Evolutionary conservation across 1,284 basidiomycete genomes (phyloP).

Genomic region (Ganoderma sinense): DNA sequence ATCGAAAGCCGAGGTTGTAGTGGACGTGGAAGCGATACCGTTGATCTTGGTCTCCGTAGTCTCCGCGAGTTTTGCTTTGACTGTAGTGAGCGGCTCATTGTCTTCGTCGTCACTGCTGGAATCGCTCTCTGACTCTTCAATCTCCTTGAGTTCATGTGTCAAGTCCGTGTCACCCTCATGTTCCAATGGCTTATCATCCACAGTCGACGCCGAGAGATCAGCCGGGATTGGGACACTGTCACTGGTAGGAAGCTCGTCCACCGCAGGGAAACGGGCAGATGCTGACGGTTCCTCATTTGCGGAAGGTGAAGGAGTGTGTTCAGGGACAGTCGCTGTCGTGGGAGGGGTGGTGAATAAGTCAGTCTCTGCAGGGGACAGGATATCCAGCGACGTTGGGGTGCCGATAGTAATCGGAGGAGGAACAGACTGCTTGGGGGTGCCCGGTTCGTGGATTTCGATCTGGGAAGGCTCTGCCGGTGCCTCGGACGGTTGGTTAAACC

Average conservation of each 20-base stretch:
- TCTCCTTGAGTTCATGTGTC: constrained; percentile 61
- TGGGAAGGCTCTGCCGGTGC: constrained; percentile 29
- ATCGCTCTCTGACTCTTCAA: constrained; percentile 65
- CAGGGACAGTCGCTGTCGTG: constrained; percentile 47
- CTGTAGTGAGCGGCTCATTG: constrained; percentile 40
- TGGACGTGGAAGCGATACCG: constrained; percentile 14
- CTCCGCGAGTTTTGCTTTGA: constrained; percentile 35
- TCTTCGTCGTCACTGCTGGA: constrained; percentile 62
- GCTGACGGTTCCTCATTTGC: constrained; percentile 8
- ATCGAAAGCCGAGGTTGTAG: constrained; percentile 52
- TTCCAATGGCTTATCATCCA: background rate
- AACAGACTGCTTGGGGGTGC: constrained; percentile 29
- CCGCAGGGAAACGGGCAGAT: constrained; percentile 49
- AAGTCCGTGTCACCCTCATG: constrained; percentile 56
- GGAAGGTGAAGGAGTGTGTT: constrained; percentile 10
- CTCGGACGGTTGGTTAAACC: constrained; percentile 57
- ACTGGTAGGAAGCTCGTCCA: constrained; percentile 46
- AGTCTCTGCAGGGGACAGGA: constrained; percentile 49
- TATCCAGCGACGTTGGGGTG: constrained; percentile 22
- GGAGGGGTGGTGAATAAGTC: constrained; percentile 72
- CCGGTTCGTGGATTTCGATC: constrained; percentile 25
- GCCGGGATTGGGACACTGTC: constrained; percentile 21
- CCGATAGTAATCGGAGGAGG: constrained; percentile 22
- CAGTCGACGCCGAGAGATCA: constrained; percentile 13
- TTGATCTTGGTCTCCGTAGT: constrained; percentile 33